phyloP scores from a whole-genome alignment of 257 asterid genomes.

The Solanum medicagineum region DNA sequence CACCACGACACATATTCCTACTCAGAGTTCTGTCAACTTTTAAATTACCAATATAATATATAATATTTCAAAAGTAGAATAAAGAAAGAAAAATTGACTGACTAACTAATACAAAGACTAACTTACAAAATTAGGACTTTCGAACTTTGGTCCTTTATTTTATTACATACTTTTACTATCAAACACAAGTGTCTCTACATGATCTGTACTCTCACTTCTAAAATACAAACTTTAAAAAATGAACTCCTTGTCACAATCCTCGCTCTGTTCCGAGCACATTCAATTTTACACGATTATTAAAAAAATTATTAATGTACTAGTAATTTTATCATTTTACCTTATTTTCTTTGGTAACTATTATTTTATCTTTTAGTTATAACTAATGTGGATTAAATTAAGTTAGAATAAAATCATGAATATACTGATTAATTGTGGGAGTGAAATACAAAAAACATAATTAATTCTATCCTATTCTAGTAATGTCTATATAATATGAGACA shows the following conservation, averaged over 20 bases:
- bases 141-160: conserved; percentile 16
- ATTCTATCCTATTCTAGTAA: too few relatives aligned
- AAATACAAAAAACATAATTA: too few relatives aligned
- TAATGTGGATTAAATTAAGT: too few relatives aligned
- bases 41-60: conserved; percentile 20
- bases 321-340: too few relatives aligned
- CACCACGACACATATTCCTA: conserved; percentile 28
- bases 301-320: too few relatives aligned
- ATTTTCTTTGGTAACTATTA: too few relatives aligned
- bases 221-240: not conserved
- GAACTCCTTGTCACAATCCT: not conserved
- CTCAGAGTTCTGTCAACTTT: conserved; percentile 31
- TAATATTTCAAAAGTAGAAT: not conserved
- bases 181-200: not conserved
- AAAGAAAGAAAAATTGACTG: not conserved
- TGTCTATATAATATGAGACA: too few relatives aligned
- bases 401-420: too few relatives aligned
- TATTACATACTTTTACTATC: not conserved
- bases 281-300: too few relatives aligned
- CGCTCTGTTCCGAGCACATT: too few relatives aligned
- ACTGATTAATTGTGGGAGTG: too few relatives aligned
- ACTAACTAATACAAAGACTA: conserved; percentile 25
- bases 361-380: too few relatives aligned
- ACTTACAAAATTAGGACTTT: conserved; percentile 32
- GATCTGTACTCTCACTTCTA: not conserved